phyloP scores from a whole-genome alignment of 1,284 basidiomycete species.

The Apiotrichum sp. region DNA sequence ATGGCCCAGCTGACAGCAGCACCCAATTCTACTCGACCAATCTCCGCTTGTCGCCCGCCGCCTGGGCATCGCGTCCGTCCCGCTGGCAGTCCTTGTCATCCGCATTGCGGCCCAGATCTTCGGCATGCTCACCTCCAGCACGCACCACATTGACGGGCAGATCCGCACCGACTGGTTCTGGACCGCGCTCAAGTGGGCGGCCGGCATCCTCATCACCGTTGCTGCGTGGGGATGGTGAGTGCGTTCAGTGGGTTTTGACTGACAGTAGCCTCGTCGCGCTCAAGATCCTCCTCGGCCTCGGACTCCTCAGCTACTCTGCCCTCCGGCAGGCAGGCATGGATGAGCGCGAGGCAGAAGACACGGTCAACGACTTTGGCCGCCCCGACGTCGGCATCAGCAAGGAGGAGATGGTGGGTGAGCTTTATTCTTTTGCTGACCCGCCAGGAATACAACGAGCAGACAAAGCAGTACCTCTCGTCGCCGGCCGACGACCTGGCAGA shows the following conservation, averaged over 20 bases:
- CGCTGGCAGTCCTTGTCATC: conserved; percentile 84
- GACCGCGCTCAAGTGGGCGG: conserved; percentile 57
- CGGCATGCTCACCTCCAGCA: conserved; percentile 53
- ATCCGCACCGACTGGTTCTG: conserved; percentile 41
- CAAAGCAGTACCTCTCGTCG: conserved; percentile 65
- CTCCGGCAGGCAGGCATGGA: conserved; percentile 69
- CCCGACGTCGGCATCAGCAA: conserved; percentile 79
- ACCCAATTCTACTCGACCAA: conserved; percentile 78
- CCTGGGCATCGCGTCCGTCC: conserved; percentile 87
- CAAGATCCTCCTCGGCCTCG: conserved; percentile 82
- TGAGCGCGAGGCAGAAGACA: conserved; percentile 59
- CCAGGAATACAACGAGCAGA: conserved; percentile 71
- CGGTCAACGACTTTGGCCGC: conserved; percentile 78
- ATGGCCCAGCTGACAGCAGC: conserved; percentile 49
- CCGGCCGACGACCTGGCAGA: conserved; percentile 61
- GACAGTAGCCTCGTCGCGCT: conserved; percentile 58
- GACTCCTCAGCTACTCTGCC: conserved; percentile 75
- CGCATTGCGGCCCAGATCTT: conserved; percentile 76
- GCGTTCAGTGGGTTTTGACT: background rate
- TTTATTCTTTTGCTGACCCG: too few relatives aligned
- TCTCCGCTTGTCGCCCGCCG: conserved; percentile 89
- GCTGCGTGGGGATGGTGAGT: conserved; percentile 69
- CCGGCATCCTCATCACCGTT: conserved; percentile 56
- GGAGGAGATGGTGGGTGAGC: conserved; percentile 63
- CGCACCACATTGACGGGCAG: conserved; percentile 24